phyloP scores from a whole-genome alignment of 352 stramenopile genomes.

The Peronosclerospora sorghi region DNA sequence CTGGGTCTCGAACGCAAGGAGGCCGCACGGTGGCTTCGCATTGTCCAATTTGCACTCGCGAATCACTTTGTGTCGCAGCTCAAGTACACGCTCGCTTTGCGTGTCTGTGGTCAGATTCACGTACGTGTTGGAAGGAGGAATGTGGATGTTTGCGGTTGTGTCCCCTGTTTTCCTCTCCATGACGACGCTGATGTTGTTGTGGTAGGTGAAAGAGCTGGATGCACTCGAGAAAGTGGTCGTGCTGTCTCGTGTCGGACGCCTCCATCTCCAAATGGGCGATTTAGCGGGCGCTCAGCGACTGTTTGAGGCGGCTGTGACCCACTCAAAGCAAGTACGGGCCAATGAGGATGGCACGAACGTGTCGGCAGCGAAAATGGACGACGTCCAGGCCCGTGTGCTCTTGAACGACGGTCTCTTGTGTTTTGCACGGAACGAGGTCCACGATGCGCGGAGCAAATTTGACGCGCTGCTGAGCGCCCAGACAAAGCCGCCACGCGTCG shows the following conservation, averaged over 20 bases:
- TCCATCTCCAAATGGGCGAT: slow-evolving; percentile 70
- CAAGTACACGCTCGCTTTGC: slow-evolving; percentile 55
- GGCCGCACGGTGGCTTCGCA: slow-evolving; percentile 40
- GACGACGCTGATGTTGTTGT: slow-evolving; percentile 1
- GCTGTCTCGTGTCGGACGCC: slow-evolving; percentile 52
- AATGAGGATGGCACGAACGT: background rate
- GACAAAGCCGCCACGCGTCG: slow-evolving; percentile 9
- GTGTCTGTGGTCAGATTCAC: slow-evolving; percentile 55
- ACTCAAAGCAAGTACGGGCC: slow-evolving; percentile 17
- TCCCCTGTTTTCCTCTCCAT: too few relatives aligned
- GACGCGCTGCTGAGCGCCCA: slow-evolving; percentile 48
- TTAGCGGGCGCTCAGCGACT: slow-evolving; percentile 41
- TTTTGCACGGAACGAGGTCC: slow-evolving; percentile 72
- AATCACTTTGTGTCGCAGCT: slow-evolving; percentile 65
- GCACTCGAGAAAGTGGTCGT: slow-evolving; percentile 34
- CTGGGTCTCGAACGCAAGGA: slow-evolving; percentile 25
- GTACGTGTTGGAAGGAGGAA: slow-evolving; percentile 16
- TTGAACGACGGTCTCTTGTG: slow-evolving; percentile 66
- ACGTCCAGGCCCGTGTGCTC: slow-evolving; percentile 42
- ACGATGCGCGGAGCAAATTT: slow-evolving; percentile 66
- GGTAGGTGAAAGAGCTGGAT: slow-evolving; percentile 27
- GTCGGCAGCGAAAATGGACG: slow-evolving; percentile 9
- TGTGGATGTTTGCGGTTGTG: too few relatives aligned
- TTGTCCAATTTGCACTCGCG: slow-evolving; percentile 50
- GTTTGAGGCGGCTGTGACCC: slow-evolving; percentile 32